A percentile compares a stretch with the other conserved stretches of the same genome.
Evolutionary conservation across 768 basidiomycete species (phyloP).

Genomic region (Porphyrellus cyaneotinctus): DNA sequence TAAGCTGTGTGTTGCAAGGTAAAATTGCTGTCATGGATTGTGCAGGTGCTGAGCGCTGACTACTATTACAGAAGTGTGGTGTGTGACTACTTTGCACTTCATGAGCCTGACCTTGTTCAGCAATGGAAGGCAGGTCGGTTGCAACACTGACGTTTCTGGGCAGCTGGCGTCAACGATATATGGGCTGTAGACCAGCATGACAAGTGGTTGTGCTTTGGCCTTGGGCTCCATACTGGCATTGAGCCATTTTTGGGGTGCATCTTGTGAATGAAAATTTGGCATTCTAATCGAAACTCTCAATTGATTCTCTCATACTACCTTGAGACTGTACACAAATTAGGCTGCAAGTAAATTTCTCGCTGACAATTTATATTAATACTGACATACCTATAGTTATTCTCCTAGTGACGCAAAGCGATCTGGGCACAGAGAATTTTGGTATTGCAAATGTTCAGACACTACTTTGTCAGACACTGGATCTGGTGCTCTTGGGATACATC

Average conservation of each 20-base stretch:
- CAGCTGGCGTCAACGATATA: too few species aligned
- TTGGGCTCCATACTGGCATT: too few species aligned
- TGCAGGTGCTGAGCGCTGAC: too few species aligned
- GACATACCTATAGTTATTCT: neutral
- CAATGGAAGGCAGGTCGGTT: too few species aligned
- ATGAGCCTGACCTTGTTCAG: neutral
- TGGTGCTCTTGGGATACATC: neutral
- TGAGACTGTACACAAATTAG: neutral
- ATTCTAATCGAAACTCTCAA: neutral
- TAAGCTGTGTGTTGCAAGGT: neutral
- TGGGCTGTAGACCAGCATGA: too few species aligned
- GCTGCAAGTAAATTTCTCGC: neutral
- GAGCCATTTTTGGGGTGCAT: neutral
- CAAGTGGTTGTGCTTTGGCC: too few species aligned
- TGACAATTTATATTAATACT: neutral
- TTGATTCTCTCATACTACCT: neutral
- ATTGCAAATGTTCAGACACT: neutral
- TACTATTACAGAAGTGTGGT: neutral
- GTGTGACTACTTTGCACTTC: neutral
- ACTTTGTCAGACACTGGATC: neutral
- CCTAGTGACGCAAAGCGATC: neutral
- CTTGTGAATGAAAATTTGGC: neutral
- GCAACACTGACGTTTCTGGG: too few species aligned
- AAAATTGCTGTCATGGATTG: too few species aligned
- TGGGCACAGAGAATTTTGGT: neutral